A percentile compares a stretch with the other conserved stretches of the same genome.
phyloP scores from a whole-genome alignment of 2,329 filamentous ascomycete genomes.

The Chrysosporium queenslandicum region DNA sequence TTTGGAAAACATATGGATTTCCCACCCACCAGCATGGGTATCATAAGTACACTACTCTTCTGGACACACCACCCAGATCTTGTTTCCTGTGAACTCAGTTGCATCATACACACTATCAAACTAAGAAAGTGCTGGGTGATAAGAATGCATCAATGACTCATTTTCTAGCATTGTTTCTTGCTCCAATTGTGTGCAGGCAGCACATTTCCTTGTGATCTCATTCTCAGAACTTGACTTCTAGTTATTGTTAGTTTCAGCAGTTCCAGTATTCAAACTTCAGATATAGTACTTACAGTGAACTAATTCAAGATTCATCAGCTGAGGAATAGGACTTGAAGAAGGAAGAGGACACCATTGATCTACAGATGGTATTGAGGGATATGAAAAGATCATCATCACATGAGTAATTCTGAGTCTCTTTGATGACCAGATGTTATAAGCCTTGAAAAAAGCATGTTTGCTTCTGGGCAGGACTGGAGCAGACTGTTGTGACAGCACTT shows the following conservation, averaged over 20 bases:
- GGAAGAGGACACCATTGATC: background rate
- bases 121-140: constrained; percentile 4
- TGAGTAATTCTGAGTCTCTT: background rate
- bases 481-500: constrained; percentile 2
- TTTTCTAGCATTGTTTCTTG: background rate
- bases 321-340: background rate
- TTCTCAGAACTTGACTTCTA: background rate
- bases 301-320: background rate
- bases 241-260: constrained; percentile 2
- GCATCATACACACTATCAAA: background rate
- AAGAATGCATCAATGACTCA: constrained; percentile 7
- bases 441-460: background rate
- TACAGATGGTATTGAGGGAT: background rate
- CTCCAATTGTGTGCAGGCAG: background rate
- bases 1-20: constrained; percentile 6
- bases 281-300: background rate
- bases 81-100: background rate
- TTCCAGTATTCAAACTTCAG: background rate
- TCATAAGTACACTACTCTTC: background rate
- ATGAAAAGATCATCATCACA: background rate
- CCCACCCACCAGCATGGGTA: constrained; percentile 9
- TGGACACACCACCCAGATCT: constrained; percentile 6
- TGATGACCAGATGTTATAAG: background rate
- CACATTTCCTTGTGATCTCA: background rate
- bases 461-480: too few species aligned